These are phyloP conservation scores for Exophiala spinifera DNA, from an alignment of 2,329 filamentous ascomycete species.

Conservation along the genomic window DNA sequence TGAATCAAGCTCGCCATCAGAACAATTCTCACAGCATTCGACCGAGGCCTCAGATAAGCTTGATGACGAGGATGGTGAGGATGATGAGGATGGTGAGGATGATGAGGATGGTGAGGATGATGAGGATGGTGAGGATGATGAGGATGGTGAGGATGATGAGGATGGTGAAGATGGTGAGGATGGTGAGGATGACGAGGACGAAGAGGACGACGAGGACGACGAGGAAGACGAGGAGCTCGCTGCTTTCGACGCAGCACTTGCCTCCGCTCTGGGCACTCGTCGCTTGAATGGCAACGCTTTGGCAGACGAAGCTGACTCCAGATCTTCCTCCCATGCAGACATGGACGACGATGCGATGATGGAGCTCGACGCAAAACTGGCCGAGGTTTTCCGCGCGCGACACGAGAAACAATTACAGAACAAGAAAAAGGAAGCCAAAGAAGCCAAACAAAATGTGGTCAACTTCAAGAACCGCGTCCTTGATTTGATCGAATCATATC, in stretches of 20 bases:
- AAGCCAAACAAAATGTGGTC: slow-evolving; percentile 82
- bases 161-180: too few relatives aligned
- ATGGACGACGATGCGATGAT: slow-evolving; percentile 98
- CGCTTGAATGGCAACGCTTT: slow-evolving; percentile 55
- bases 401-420: slow-evolving; percentile 56
- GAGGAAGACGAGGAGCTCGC: slow-evolving; percentile 52
- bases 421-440: slow-evolving; percentile 80
- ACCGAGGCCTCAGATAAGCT: slow-evolving; percentile 35
- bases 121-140: too few relatives aligned
- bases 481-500: slow-evolving; percentile 80
- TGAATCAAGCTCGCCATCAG: slow-evolving; percentile 44
- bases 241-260: slow-evolving; percentile 72
- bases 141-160: too few relatives aligned
- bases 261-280: slow-evolving; percentile 72
- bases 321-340: slow-evolving; percentile 61
- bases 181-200: too few relatives aligned
- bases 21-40: slow-evolving; percentile 45
- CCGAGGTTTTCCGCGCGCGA: slow-evolving; percentile 78
- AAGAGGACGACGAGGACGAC: too few relatives aligned
- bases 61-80: slow-evolving; percentile 45
- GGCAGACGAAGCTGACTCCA: slow-evolving; percentile 53
- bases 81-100: too few relatives aligned
- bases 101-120: too few relatives aligned
- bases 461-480: slow-evolving; percentile 94
- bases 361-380: slow-evolving; percentile 75